These are phyloP conservation scores for Aspergillus ellipticus DNA, from an alignment of 495 filamentous ascomycete genomes.

Conservation along the genomic window DNA sequence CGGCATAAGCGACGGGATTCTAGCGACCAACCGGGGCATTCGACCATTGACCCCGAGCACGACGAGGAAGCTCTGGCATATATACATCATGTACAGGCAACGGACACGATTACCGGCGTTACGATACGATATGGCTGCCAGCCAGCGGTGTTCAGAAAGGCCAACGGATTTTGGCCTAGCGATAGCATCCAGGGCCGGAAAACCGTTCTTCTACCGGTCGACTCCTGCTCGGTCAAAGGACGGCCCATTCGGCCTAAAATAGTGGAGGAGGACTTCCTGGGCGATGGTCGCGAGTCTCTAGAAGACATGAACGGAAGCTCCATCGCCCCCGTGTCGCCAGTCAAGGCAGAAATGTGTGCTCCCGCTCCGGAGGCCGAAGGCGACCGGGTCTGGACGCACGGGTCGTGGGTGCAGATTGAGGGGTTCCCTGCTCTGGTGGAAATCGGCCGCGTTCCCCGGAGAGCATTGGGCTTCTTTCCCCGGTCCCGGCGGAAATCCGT, in stretches of 20 bases:
- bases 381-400: constrained; percentile 71
- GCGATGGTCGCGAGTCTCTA: constrained; percentile 18
- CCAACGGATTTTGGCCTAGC: constrained; percentile 91
- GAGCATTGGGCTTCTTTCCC: constrained; percentile 85
- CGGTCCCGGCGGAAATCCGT: constrained; percentile 80
- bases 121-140: constrained; percentile 85
- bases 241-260: constrained; percentile 35
- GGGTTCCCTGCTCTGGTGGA: constrained; percentile 67
- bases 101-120: constrained; percentile 85
- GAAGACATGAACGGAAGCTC: constrained; percentile 42
- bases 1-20: constrained; percentile 60
- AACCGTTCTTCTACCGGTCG: constrained; percentile 79
- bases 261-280: constrained; percentile 32
- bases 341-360: constrained; percentile 12
- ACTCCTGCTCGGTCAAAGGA: constrained; percentile 83
- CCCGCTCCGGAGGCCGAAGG: constrained; percentile 34
- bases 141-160: constrained; percentile 72
- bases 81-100: constrained; percentile 76
- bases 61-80: constrained; percentile 79
- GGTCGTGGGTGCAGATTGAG: constrained; percentile 79
- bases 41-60: constrained; percentile 43
- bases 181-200: constrained; percentile 83
- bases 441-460: constrained; percentile 79
- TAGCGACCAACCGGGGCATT: constrained; percentile 42
- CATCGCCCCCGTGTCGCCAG: constrained; percentile 30